Evolutionary conservation across 768 basidiomycete genomes (phyloP), one percentile per base, ranked within the genome.

Genomic region (Coprinopsis strossmayeri): DNA sequence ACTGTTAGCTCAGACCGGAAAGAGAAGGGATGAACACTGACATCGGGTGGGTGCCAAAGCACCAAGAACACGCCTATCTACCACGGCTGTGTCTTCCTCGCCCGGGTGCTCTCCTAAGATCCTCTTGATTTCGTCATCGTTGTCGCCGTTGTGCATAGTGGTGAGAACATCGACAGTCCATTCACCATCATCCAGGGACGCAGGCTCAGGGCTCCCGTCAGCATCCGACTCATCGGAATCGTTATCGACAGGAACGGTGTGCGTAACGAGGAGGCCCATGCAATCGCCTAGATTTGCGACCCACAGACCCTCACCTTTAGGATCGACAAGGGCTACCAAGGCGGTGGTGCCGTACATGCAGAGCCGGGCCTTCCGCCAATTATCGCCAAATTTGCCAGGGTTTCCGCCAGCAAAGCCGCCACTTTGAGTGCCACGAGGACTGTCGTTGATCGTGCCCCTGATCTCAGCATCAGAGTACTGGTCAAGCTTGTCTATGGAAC

Each of bases 261-360:
- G 55, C 52, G 52, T 47, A 42, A 37, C 21, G 67, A 82, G 53
- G 54, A 86, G 86, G 71, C 52, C 84, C 84, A 71, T 85, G 61
- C 84, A 88, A 59, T 90, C 87, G 12, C 87, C 87, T 23, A 90
- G 70, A 58, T 88, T 88, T 4, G 86, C 87, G 40, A 89, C 66
- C 87, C 87, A 90, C 18, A 89, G 67, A 53, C 87, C 78, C 57
- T 76, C 69, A 53, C 77, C 75, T 17, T 78, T 69, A 28, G 86
- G 84, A 65, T 88, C 85, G 34, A 84, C 74, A 30, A 90, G 71
- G 7, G 87, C 76, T 34, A 89, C 75, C 26, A 89, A 74, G 3
- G 82, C 85, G 2, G 87, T 89, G 0, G 82, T 86, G 18, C 87
- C 87, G 55, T 87, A 84, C 78, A 90, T 85, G 59, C 83, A 84